These are phyloP conservation scores for Leccinum subrobustum DNA, from an alignment of 1,284 basidiomycete species.

Conservation along the genomic window DNA sequence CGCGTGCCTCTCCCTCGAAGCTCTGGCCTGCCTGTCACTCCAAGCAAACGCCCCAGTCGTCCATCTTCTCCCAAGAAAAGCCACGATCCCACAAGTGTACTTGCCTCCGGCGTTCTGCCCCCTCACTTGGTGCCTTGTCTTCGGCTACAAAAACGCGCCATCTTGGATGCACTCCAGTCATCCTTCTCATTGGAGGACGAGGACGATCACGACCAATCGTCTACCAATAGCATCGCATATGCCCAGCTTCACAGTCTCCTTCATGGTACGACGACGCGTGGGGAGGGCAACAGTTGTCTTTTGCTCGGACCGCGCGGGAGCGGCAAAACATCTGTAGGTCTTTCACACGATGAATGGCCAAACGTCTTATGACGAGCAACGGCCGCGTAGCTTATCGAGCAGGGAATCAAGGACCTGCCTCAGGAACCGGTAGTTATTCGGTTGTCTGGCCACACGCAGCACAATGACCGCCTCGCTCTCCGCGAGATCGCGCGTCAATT, in stretches of 20 bases:
- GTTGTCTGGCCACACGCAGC: constrained; percentile 83
- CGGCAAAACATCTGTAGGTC: constrained; percentile 78
- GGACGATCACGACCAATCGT: constrained; percentile 33
- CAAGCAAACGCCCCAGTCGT: constrained; percentile 15
- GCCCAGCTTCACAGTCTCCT: constrained; percentile 63
- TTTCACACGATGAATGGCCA: neutral
- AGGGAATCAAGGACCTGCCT: constrained; percentile 46
- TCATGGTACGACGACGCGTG: constrained; percentile 68
- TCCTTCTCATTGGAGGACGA: constrained; percentile 27
- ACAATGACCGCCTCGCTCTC: constrained; percentile 85
- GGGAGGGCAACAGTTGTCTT: constrained; percentile 90
- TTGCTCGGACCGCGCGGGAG: constrained; percentile 80
- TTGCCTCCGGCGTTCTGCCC: constrained; percentile 31
- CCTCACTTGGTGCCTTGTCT: constrained; percentile 43
- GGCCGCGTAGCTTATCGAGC: constrained; percentile 52
- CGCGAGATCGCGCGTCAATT: constrained; percentile 89
- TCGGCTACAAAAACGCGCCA: constrained; percentile 55
- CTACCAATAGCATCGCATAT: constrained; percentile 50
- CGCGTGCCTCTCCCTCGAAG: constrained; percentile 22
- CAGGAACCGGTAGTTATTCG: constrained; percentile 70
- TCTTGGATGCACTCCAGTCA: constrained; percentile 48
- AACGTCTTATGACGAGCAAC: constrained; percentile 4
- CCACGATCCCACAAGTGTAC: neutral
- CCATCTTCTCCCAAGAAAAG: constrained; percentile 20
- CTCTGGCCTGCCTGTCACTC: constrained; percentile 18